Conservation (phyloP, 192 early-diverging fungal species). For the Entomortierella beljakovae region DNA sequence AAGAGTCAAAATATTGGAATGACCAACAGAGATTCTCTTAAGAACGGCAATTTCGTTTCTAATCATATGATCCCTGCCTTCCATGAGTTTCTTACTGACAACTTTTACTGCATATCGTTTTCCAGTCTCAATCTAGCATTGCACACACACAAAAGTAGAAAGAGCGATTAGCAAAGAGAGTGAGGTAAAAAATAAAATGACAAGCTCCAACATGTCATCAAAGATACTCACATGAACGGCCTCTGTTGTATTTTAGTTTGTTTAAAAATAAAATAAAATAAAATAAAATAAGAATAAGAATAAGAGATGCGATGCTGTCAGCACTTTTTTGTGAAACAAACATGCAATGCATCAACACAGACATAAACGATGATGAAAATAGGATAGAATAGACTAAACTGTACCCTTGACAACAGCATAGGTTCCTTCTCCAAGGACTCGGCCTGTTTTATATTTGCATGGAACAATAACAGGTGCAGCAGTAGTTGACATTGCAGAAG, state of each 20-base stretch:
- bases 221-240: slow-evolving; percentile 27
- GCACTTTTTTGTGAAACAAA: too few species aligned
- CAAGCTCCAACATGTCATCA: neutral
- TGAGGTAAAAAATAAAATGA: neutral
- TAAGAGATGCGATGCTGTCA: neutral
- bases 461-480: slow-evolving; percentile 38
- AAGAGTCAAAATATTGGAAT: slow-evolving; percentile 76
- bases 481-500: neutral
- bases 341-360: too few species aligned
- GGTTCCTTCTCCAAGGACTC: slow-evolving; percentile 64
- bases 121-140: slow-evolving; percentile 68
- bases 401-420: slow-evolving; percentile 70
- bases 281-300: neutral
- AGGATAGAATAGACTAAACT: neutral
- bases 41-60: slow-evolving; percentile 80
- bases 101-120: slow-evolving; percentile 81
- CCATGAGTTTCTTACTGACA: slow-evolving; percentile 81
- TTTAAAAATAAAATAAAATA: neutral
- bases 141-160: neutral
- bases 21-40: slow-evolving; percentile 71
- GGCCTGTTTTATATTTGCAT: slow-evolving; percentile 72
- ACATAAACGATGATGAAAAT: neutral
- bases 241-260: slow-evolving; percentile 6
- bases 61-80: slow-evolving; percentile 72
- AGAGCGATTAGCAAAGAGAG: neutral